A percentile compares a stretch with the other conserved stretches of the same genome.
Conservation (phyloP, 2,329 filamentous ascomycete species). For the Trichoderma asperellum region DNA sequence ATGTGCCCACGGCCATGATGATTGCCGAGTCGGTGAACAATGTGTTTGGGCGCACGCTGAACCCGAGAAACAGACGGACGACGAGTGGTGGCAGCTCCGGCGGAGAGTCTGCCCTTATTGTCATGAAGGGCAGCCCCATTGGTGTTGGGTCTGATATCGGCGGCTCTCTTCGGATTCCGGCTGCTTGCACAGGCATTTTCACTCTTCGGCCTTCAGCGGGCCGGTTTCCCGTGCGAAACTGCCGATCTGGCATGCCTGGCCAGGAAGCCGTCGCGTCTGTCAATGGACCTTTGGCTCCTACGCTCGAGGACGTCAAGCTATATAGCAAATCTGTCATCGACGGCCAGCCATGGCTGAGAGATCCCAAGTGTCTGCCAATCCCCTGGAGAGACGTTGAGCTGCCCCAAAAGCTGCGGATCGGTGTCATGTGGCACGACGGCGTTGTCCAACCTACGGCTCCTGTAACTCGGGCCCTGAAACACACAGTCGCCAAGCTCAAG, state of each 20-base stretch:
- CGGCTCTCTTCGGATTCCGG: conserved; percentile 58
- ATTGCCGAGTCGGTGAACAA: conserved; percentile 70
- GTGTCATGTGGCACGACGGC: conserved; percentile 67
- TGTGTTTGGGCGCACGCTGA: conserved; percentile 64
- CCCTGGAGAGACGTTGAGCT: conserved; percentile 53
- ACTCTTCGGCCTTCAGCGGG: conserved; percentile 61
- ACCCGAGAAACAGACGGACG: conserved; percentile 61
- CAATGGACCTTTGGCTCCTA: conserved; percentile 64
- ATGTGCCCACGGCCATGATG: conserved; percentile 68
- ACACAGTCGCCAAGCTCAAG: conserved; percentile 49
- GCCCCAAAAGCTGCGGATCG: conserved; percentile 55
- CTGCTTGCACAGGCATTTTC: conserved; percentile 62
- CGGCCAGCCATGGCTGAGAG: conserved; percentile 58
- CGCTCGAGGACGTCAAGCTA: conserved; percentile 57
- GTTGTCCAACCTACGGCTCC: conserved; percentile 69
- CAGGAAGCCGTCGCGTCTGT: conserved; percentile 68
- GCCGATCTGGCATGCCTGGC: conserved; percentile 62
- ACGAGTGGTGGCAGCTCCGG: conserved; percentile 70
- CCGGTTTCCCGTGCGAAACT: conserved; percentile 60
- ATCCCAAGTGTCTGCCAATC: conserved; percentile 62
- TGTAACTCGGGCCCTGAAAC: conserved; percentile 58
- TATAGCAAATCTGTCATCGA: conserved; percentile 58
- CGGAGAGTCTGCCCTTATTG: conserved; percentile 67
- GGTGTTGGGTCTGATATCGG: conserved; percentile 69
- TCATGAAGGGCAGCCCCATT: conserved; percentile 59